Conservation (phyloP, 2,329 filamentous ascomycete genomes). For the Pseudophaeomoniella oleicola region DNA sequence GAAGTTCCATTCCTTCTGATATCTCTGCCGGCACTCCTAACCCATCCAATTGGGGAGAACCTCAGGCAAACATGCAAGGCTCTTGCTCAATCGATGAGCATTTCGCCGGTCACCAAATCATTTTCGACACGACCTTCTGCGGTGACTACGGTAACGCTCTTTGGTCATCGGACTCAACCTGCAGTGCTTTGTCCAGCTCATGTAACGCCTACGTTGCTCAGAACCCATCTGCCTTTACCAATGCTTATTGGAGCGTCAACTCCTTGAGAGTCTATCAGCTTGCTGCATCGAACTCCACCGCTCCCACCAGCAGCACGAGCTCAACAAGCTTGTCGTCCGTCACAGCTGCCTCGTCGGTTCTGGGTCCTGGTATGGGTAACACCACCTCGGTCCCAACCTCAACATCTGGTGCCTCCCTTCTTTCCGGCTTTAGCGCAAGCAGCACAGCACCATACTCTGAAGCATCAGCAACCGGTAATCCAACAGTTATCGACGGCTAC, state of each 20-base stretch:
- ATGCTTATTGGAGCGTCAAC: slow-evolving; percentile 12
- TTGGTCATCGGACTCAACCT: slow-evolving; percentile 34
- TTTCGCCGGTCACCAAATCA: slow-evolving; percentile 54
- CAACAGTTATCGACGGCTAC: neutral
- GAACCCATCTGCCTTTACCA: slow-evolving; percentile 8
- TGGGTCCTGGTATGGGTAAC: neutral
- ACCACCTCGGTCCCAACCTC: neutral
- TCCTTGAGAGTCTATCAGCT: slow-evolving; percentile 12
- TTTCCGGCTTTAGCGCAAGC: neutral
- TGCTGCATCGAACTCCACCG: slow-evolving; percentile 4
- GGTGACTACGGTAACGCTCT: slow-evolving; percentile 57
- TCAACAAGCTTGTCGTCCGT: neutral
- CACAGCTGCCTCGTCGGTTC: neutral
- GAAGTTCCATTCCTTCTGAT: slow-evolving; percentile 24
- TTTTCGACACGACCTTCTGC: slow-evolving; percentile 69
- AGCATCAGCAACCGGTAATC: neutral
- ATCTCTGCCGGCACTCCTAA: slow-evolving; percentile 24
- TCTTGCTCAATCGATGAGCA: slow-evolving; percentile 51
- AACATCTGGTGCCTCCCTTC: neutral
- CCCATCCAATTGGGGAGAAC: slow-evolving; percentile 26
- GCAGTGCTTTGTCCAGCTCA: slow-evolving; percentile 38
- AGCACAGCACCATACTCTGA: neutral
- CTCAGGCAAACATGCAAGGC: slow-evolving; percentile 45
- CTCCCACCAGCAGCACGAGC: slow-evolving; percentile 1
- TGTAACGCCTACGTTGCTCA: slow-evolving; percentile 10